These are phyloP conservation scores for Thelephora terrestris DNA, from an alignment of 1,284 basidiomycete species.

Conservation along the genomic window DNA sequence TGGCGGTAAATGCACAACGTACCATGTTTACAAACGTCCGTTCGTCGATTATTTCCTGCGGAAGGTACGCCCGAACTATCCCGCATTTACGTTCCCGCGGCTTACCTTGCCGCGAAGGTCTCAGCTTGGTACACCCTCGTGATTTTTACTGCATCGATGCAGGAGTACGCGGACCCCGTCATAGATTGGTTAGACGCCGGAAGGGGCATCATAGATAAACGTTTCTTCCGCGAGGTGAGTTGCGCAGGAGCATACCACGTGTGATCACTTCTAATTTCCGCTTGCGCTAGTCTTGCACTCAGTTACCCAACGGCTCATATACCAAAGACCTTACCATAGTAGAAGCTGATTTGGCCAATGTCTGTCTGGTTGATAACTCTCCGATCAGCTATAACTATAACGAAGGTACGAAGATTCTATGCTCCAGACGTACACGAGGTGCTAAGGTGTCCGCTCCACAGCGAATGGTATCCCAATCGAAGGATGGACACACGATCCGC, in stretches of 20 bases:
- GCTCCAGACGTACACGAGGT: neutral
- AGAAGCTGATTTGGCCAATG: conserved; percentile 80
- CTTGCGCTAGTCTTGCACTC: conserved; percentile 69
- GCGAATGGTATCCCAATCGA: conserved; percentile 98
- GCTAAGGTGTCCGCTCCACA: conserved; percentile 8
- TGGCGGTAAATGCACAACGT: conserved; percentile 81
- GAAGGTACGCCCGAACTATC: conserved; percentile 50
- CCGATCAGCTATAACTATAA: conserved; percentile 90
- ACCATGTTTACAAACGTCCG: conserved; percentile 98
- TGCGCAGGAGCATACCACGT: conserved; percentile 2
- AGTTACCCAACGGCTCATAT: conserved; percentile 87
- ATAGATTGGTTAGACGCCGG: conserved; percentile 99
- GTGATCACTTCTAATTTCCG: conserved; percentile 4
- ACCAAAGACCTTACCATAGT: conserved; percentile 88
- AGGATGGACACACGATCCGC: conserved; percentile 97
- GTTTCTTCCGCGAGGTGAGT: conserved; percentile 83
- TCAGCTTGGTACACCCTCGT: conserved; percentile 98
- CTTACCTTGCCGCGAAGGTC: conserved; percentile 46
- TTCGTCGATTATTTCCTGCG: conserved; percentile 94
- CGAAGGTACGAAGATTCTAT: conserved; percentile 54
- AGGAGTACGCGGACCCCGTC: conserved; percentile 98
- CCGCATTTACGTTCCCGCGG: conserved; percentile 5
- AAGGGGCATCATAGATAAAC: conserved; percentile 77
- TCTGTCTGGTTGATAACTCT: conserved; percentile 95
- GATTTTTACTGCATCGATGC: conserved; percentile 97